phyloP scores from a whole-genome alignment of 257 asterid species.

The Salvia miltiorrhiza region DNA sequence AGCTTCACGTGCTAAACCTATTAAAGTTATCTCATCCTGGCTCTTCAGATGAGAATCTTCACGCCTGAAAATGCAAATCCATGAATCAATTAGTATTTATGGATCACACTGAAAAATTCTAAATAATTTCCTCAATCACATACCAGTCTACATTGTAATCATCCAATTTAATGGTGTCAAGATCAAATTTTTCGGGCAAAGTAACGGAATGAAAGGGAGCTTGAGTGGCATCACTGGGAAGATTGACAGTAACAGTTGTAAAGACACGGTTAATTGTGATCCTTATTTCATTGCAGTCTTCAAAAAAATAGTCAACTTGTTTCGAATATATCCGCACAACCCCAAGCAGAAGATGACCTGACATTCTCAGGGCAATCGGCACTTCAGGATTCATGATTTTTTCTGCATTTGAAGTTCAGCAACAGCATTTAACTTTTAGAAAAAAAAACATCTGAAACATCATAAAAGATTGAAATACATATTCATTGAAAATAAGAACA shows the following conservation, averaged over 20 bases:
- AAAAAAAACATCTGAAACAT: neutral
- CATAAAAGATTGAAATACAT: neutral
- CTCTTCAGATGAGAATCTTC: slow-evolving; percentile 61
- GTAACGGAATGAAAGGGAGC: slow-evolving; percentile 63
- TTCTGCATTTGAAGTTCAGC: slow-evolving; percentile 41
- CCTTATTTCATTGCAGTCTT: slow-evolving; percentile 55
- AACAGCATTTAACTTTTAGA: neutral
- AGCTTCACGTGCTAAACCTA: slow-evolving; percentile 38
- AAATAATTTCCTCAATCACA: neutral
- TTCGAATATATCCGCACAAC: slow-evolving; percentile 87
- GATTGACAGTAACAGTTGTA: slow-evolving; percentile 45
- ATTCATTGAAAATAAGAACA: neutral
- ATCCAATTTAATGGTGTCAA: slow-evolving; percentile 60
- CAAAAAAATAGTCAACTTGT: slow-evolving; percentile 73
- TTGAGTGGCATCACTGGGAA: slow-evolving; percentile 64
- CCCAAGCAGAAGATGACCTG: slow-evolving; percentile 93
- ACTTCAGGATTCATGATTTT: slow-evolving; percentile 71
- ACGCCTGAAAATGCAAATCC: slow-evolving; percentile 39
- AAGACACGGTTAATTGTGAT: slow-evolving; percentile 43
- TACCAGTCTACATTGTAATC: slow-evolving; percentile 45
- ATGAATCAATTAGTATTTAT: neutral
- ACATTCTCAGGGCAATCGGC: slow-evolving; percentile 90
- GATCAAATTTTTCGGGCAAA: slow-evolving; percentile 62
- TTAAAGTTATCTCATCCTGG: slow-evolving; percentile 62
- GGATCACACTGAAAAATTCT: neutral